Percentiles rank a stretch among this genome's conserved stretches.
Conservation (phyloP, 306 rosid species). For the Vachellia collinsii region DNA sequence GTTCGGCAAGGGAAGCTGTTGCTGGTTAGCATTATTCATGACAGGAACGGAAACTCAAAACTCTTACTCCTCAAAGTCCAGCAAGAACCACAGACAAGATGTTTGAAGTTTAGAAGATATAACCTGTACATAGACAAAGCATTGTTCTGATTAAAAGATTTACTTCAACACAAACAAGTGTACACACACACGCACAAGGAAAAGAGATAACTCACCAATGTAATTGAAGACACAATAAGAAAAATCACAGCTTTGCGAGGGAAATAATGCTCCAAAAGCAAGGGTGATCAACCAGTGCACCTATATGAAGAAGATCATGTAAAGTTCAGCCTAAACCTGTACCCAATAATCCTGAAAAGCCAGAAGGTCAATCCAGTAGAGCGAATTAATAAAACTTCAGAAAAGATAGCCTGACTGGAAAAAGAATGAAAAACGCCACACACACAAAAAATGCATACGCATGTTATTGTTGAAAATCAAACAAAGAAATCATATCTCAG, state of each 20-base stretch:
- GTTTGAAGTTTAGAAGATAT: not conserved
- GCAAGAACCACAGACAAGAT: not conserved
- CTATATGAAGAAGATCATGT: not conserved
- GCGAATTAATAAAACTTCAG: not conserved
- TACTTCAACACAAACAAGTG: not conserved
- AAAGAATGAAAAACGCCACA: too few species aligned
- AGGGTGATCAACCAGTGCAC: not conserved
- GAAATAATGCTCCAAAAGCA: not conserved
- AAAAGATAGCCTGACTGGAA: not conserved
- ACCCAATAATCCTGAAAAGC: not conserved
- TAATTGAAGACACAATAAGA: not conserved
- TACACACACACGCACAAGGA: not conserved
- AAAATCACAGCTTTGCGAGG: not conserved
- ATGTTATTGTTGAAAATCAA: not conserved
- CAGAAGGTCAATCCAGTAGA: not conserved
- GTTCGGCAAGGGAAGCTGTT: constrained; percentile 50
- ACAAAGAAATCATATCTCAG: not conserved
- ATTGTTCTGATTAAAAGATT: not conserved
- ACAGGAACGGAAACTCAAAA: constrained; percentile 34
- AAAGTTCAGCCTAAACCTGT: not conserved
- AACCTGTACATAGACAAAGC: not conserved
- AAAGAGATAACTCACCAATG: not conserved
- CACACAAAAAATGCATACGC: not conserved
- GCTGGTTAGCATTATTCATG: constrained; percentile 41
- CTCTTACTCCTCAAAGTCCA: not conserved